Percentiles rank a stretch among this genome's conserved stretches.
phyloP scores from a whole-genome alignment of 2,329 filamentous ascomycete species.

The Cladosporium sp. region DNA sequence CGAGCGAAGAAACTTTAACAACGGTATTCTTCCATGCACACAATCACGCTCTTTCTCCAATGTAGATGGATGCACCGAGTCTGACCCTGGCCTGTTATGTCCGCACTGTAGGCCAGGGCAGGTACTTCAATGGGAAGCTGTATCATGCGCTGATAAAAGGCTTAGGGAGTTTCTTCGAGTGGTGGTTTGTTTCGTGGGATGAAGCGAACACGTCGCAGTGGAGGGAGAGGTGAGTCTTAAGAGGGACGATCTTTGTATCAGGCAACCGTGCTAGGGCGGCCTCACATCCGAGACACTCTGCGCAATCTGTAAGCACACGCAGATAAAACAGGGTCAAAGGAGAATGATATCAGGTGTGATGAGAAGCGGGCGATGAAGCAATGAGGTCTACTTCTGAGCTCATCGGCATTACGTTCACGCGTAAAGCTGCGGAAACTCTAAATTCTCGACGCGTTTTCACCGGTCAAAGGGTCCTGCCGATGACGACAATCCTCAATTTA shows the following conservation, averaged over 20 bases:
- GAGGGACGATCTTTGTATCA: constrained; percentile 4
- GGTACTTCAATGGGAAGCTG: background rate
- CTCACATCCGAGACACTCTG: background rate
- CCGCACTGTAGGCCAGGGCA: constrained; percentile 16
- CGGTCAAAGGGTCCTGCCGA: background rate
- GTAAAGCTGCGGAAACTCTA: constrained; percentile 4
- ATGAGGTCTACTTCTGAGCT: background rate
- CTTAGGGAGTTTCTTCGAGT: background rate
- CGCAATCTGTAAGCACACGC: background rate
- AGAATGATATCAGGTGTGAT: background rate
- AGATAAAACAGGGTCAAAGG: background rate
- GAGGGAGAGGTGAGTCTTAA: constrained; percentile 13
- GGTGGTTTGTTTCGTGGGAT: background rate
- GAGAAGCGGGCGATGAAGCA: background rate
- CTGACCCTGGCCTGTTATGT: constrained; percentile 7
- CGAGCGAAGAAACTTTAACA: background rate
- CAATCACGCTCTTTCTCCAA: constrained; percentile 5
- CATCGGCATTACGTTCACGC: background rate
- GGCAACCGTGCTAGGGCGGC: constrained; percentile 8
- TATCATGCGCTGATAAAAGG: constrained; percentile 3
- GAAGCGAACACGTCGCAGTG: background rate
- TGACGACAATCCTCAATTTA: background rate
- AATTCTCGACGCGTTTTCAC: constrained; percentile 1
- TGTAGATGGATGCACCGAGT: background rate
- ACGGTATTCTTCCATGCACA: constrained; percentile 6